Percentiles rank a stretch among this genome's conserved stretches.
phyloP scores from a whole-genome alignment of 139 green algal species.

The Mesostigma viride region DNA sequence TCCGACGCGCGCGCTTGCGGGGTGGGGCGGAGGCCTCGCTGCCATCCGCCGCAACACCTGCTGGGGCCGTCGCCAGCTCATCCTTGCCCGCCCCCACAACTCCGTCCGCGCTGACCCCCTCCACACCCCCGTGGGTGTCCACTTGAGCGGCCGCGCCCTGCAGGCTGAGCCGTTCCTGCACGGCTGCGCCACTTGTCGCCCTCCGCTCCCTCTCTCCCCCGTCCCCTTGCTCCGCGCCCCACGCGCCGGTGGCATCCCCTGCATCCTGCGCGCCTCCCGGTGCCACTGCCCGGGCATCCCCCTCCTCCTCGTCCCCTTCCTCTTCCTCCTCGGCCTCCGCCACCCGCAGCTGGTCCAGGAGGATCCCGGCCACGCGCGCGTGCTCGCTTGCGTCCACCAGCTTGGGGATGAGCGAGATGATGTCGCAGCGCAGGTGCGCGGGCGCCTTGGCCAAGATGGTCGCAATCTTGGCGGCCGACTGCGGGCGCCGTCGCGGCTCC shows the following conservation, averaged over 20 bases:
- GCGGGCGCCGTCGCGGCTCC: constrained; percentile 22
- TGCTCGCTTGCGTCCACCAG: constrained; percentile 28
- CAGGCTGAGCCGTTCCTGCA: too few species aligned
- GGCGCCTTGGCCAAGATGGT: constrained; percentile 34
- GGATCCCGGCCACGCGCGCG: neutral
- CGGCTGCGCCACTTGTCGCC: too few species aligned
- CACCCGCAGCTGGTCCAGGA: constrained; percentile 18
- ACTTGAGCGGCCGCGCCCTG: too few species aligned
- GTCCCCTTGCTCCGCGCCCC: too few species aligned
- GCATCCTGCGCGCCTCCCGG: too few species aligned
- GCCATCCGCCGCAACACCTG: too few species aligned
- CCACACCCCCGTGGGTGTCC: too few species aligned
- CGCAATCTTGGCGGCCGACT: constrained; percentile 25
- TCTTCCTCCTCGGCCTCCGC: constrained; percentile 8
- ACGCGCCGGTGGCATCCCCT: too few species aligned
- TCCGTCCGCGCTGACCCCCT: too few species aligned
- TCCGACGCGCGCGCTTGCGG: too few species aligned
- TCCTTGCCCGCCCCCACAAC: neutral
- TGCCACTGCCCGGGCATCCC: neutral
- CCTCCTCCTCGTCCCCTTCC: neutral
- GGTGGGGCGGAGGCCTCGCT: too few species aligned
- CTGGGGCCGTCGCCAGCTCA: neutral
- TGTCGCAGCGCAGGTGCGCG: constrained; percentile 31
- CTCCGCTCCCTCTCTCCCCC: too few species aligned
- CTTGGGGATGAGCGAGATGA: constrained; percentile 41